These are phyloP conservation scores for Phytophthora idaei DNA, from an alignment of 352 stramenopile species.

Conservation along the genomic window DNA sequence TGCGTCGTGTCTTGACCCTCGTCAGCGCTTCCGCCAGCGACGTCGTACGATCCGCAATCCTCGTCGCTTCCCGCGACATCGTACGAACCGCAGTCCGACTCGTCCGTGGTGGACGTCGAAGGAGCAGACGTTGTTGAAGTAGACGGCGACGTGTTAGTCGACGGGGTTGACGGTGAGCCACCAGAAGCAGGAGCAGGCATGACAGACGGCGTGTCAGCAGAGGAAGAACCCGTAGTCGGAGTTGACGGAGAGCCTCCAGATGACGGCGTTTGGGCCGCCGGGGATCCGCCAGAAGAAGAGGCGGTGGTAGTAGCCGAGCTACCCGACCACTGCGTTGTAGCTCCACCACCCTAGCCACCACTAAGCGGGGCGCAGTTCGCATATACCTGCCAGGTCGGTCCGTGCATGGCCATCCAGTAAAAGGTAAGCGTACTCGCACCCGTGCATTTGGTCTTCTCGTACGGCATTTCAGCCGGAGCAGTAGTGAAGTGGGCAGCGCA, in stretches of 20 bases:
- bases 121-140: conserved; percentile 12
- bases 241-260: conserved; percentile 10
- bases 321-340: conserved; percentile 6
- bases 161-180: conserved; percentile 1
- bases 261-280: conserved; percentile 1
- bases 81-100: conserved; percentile 19
- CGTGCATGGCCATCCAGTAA: conserved; percentile 54
- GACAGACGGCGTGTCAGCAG: conserved; percentile 1
- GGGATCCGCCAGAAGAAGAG: conserved; percentile 1
- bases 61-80: conserved; percentile 8
- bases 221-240: conserved; percentile 3
- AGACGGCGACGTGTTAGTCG: conserved; percentile 3
- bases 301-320: conserved; percentile 11
- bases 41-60: conserved; percentile 10
- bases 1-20: conserved; percentile 4
- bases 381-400: conserved; percentile 51
- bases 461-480: conserved; percentile 38
- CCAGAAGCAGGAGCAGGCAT: conserved; percentile 4
- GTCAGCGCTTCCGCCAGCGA: conserved; percentile 11
- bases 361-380: conserved; percentile 28
- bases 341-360: conserved; percentile 3
- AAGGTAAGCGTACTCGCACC: conserved; percentile 31
- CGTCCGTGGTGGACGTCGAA: conserved; percentile 1
- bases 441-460: conserved; percentile 43
- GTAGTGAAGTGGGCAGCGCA: conserved; percentile 38